phyloP scores from a whole-genome alignment of 306 rosid species.

The Fragaria vesca region DNA sequence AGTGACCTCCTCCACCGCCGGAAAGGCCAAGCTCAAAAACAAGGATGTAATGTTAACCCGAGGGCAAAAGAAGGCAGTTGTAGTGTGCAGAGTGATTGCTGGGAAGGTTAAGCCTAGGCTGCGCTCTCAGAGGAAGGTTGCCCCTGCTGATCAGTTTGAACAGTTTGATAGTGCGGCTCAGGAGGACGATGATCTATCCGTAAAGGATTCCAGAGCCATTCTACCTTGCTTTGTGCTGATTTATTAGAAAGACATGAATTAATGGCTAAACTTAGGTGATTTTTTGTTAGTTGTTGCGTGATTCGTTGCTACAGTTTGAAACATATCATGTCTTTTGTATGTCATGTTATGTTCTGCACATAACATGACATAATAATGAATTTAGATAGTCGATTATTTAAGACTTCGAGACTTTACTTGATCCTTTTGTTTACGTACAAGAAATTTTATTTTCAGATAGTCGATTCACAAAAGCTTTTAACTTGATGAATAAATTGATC shows the following conservation, averaged over 20 bases:
- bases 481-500: too few relatives aligned
- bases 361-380: too few relatives aligned
- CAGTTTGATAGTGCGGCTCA: background rate
- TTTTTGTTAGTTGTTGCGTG: background rate
- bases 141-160: background rate
- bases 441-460: too few relatives aligned
- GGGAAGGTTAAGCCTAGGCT: background rate
- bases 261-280: background rate
- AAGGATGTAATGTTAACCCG: background rate
- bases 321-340: too few relatives aligned
- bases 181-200: background rate
- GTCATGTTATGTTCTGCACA: too few relatives aligned
- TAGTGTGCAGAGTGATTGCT: constrained; percentile 4
- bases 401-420: too few relatives aligned
- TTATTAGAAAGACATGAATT: background rate
- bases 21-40: background rate
- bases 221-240: background rate
- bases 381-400: too few relatives aligned
- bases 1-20: background rate
- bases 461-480: too few relatives aligned
- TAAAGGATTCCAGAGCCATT: background rate
- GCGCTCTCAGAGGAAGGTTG: background rate
- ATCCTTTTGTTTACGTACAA: too few relatives aligned
- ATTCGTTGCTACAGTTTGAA: background rate
- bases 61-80: background rate